A percentile compares a stretch with the other conserved stretches of the same genome.
Evolutionary conservation across 768 basidiomycete species (phyloP).

Genomic region (Russula ochroleuca): DNA sequence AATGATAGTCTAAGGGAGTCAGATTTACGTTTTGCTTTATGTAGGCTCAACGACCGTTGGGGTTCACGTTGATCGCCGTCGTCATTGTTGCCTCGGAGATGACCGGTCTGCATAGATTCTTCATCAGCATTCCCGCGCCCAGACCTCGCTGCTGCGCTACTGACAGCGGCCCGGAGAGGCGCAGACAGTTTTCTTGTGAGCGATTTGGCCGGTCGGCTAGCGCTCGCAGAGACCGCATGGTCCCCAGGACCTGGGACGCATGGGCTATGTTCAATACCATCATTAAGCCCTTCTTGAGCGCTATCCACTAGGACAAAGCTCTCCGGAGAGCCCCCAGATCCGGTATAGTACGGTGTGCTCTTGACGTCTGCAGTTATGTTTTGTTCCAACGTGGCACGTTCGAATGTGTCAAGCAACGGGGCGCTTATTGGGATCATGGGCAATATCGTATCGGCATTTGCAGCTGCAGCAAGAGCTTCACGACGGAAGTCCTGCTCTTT

Average conservation of each 20-base stretch:
- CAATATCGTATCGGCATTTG: conserved; percentile 7
- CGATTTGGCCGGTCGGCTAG: conserved; percentile 9
- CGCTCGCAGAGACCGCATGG: not conserved
- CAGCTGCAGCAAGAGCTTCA: conserved; percentile 23
- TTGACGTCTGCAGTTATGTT: not conserved
- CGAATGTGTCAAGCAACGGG: not conserved
- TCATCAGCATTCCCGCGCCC: not conserved
- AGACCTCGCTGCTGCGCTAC: not conserved
- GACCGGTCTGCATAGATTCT: not conserved
- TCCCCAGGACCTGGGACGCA: not conserved
- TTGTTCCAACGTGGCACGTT: not conserved
- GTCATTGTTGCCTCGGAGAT: not conserved
- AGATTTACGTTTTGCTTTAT: conserved; percentile 19
- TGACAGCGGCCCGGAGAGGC: conserved; percentile 8
- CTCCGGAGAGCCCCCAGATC: conserved; percentile 7
- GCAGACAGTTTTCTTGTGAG: conserved; percentile 26
- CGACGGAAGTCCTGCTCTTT: conserved; percentile 26
- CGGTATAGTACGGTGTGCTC: not conserved
- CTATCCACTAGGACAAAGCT: conserved; percentile 16
- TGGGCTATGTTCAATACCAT: not conserved
- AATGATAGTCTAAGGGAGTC: conserved; percentile 18
- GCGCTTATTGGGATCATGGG: not conserved
- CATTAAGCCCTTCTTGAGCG: not conserved
- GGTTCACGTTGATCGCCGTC: conserved; percentile 15
- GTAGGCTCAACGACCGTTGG: conserved; percentile 12